Evolutionary conservation across 2,329 filamentous ascomycete genomes (phyloP).

Genomic region (Aspergillus floridensis): DNA sequence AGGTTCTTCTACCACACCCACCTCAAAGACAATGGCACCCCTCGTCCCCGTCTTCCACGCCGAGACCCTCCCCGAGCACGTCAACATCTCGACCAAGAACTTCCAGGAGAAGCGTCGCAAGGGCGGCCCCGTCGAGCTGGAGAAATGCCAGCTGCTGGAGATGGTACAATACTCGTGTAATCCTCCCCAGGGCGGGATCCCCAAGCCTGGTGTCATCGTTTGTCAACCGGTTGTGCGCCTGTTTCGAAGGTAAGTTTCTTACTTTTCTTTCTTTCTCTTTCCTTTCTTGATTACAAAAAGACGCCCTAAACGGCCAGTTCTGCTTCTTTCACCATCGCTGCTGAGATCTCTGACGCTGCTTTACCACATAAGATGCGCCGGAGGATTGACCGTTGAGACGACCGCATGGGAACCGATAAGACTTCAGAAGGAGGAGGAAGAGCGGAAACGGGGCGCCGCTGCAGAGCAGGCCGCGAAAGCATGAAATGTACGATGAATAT

Average conservation of each 20-base stretch:
- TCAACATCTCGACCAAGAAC: constrained; percentile 48
- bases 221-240: constrained; percentile 59
- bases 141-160: constrained; percentile 57
- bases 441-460: constrained; percentile 23
- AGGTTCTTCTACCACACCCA: not conserved
- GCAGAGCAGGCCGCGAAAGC: constrained; percentile 11
- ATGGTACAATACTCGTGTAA: constrained; percentile 63
- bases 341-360: constrained; percentile 8
- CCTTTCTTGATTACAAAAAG: not conserved
- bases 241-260: constrained; percentile 51
- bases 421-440: constrained; percentile 35
- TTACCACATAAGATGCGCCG: constrained; percentile 41
- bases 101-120: constrained; percentile 54
- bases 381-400: constrained; percentile 60
- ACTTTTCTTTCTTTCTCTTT: not conserved
- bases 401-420: constrained; percentile 56
- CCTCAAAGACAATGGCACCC: constrained; percentile 52
- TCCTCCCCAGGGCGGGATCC: constrained; percentile 45
- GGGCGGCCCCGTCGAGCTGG: constrained; percentile 49
- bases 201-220: constrained; percentile 43
- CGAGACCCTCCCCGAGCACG: constrained; percentile 49
- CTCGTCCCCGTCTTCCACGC: constrained; percentile 54
- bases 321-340: no score
- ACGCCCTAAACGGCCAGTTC: no score
- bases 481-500: not conserved